A percentile compares a stretch with the other conserved stretches of the same genome.
These are phyloP conservation scores for Gossypium davidsonii DNA, from an alignment of 441 rosid genomes.

Conservation along the genomic window DNA sequence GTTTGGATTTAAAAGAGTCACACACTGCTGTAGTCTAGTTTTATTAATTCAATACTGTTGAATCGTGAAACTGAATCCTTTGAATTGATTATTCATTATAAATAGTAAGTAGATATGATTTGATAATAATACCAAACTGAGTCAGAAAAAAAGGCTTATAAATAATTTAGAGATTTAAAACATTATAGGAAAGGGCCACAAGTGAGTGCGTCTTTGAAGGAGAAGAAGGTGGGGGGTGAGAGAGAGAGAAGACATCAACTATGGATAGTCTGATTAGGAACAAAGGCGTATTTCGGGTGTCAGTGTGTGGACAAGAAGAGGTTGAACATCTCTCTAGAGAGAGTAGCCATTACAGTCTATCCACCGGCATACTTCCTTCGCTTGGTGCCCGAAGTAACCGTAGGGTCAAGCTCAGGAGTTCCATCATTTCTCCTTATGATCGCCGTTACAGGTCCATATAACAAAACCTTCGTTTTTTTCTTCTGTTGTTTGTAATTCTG, in stretches of 20 bases:
- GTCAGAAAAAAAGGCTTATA: background rate
- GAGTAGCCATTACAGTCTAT: slow-evolving; percentile 83
- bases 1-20: too few species aligned
- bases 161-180: background rate
- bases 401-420: slow-evolving; percentile 52
- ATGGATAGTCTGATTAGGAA: slow-evolving; percentile 30
- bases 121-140: background rate
- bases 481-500: background rate
- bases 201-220: background rate
- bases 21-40: background rate
- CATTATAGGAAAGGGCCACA: background rate
- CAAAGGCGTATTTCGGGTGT: slow-evolving; percentile 29
- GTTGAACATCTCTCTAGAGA: slow-evolving; percentile 74
- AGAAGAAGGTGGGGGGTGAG: background rate
- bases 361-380: slow-evolving; percentile 79
- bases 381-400: slow-evolving; percentile 91
- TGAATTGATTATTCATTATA: background rate
- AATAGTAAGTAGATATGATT: background rate
- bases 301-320: slow-evolving; percentile 59
- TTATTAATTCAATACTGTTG: background rate
- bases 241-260: slow-evolving; percentile 4
- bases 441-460: slow-evolving; percentile 60
- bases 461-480: background rate
- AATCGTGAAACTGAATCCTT: background rate
- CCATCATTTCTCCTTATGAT: slow-evolving; percentile 71